Percentiles rank a stretch among this genome's conserved stretches.
Evolutionary conservation across 1,284 basidiomycete genomes (phyloP).

Genomic region (Papiliotrema laurentii): DNA sequence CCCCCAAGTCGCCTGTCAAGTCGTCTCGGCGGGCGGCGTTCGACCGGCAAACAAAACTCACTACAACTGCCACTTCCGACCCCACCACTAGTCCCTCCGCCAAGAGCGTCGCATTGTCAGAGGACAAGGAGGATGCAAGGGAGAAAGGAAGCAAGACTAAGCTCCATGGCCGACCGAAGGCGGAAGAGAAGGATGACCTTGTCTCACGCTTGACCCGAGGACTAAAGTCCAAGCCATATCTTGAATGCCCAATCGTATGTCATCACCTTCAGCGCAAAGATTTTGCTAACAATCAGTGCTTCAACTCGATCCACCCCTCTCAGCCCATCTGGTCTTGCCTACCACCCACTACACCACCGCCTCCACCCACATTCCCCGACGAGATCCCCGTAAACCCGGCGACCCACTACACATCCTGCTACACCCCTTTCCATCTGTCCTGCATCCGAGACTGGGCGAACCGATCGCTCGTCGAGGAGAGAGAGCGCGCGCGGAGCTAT

Average conservation of each 20-base stretch:
- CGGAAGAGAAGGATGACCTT: conserved; percentile 42
- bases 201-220: conserved; percentile 41
- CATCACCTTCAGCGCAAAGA: neutral
- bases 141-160: conserved; percentile 5
- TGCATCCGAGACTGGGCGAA: conserved; percentile 73
- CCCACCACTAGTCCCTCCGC: neutral
- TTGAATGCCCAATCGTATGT: conserved; percentile 48
- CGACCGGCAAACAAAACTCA: conserved; percentile 27
- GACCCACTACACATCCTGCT: conserved; percentile 39
- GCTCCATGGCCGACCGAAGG: conserved; percentile 7
- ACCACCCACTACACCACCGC: conserved; percentile 26
- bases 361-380: conserved; percentile 17
- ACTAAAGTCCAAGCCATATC: conserved; percentile 34
- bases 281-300: conserved; percentile 29
- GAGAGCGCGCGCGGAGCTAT: conserved; percentile 33
- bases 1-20: conserved; percentile 5
- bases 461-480: conserved; percentile 62
- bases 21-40: conserved; percentile 34
- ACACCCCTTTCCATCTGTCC: conserved; percentile 46
- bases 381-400: conserved; percentile 63
- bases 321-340: conserved; percentile 48
- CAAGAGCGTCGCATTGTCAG: neutral
- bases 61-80: conserved; percentile 7
- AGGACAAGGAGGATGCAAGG: conserved; percentile 6
- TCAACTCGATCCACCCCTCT: conserved; percentile 41